A percentile compares a stretch with the other conserved stretches of the same genome.
These are phyloP conservation scores for Penicillium bialowiezense DNA, from an alignment of 495 filamentous ascomycete genomes.

Conservation along the genomic window DNA sequence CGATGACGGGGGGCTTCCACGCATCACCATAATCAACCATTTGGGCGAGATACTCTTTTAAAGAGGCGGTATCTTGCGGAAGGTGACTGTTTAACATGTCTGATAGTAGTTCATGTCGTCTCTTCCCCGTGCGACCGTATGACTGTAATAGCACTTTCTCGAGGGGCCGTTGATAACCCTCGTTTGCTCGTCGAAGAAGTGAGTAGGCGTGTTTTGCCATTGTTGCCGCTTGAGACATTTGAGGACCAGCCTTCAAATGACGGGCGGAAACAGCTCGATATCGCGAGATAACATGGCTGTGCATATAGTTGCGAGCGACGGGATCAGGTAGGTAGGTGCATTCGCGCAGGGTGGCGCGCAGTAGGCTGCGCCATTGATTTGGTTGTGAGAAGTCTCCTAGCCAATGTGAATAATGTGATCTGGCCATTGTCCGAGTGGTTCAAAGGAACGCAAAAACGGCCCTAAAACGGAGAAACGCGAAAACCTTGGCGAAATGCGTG, in stretches of 20 bases:
- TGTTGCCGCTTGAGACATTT: constrained; percentile 23
- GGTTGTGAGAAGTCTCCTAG: constrained; percentile 8
- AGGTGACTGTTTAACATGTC: constrained; percentile 41
- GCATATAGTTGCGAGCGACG: constrained; percentile 58
- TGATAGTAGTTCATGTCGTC: constrained; percentile 59
- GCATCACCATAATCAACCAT: constrained; percentile 25
- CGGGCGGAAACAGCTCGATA: constrained; percentile 41
- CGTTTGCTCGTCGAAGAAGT: constrained; percentile 56
- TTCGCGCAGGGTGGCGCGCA: constrained; percentile 79
- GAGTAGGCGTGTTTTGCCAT: constrained; percentile 24
- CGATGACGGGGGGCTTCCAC: constrained; percentile 34
- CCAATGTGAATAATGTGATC: constrained; percentile 25
- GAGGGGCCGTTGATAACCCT: constrained; percentile 61
- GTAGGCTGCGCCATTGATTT: constrained; percentile 56
- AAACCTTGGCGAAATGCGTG: constrained; percentile 25
- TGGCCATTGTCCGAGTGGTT: constrained; percentile 17
- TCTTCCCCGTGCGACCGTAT: constrained; percentile 73
- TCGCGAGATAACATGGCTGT: constrained; percentile 52
- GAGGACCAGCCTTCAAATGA: constrained; percentile 2
- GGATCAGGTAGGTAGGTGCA: constrained; percentile 79
- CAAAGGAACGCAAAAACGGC: constrained; percentile 17
- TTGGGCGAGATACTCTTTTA: constrained; percentile 19
- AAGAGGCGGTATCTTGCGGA: constrained; percentile 27
- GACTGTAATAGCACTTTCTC: constrained; percentile 60
- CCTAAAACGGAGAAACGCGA: constrained; percentile 29